Percentiles rank a stretch among this genome's conserved stretches.
Evolutionary conservation across 2,329 filamentous ascomycete species (phyloP).

Genomic region (Pseudogymnoascus sp.): DNA sequence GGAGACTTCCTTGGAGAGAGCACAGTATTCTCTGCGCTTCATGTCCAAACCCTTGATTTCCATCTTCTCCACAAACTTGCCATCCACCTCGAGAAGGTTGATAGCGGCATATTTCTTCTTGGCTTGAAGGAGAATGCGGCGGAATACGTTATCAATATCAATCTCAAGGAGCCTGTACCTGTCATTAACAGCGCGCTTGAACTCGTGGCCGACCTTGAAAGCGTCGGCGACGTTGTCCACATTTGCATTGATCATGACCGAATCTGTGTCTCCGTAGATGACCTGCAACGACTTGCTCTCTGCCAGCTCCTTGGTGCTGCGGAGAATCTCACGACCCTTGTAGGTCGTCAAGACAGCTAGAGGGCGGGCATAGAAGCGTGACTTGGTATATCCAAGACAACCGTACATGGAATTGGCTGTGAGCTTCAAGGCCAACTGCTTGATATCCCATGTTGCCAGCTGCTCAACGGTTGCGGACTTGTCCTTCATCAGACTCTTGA

Average conservation of each 20-base stretch:
- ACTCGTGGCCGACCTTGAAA: slow-evolving; percentile 83
- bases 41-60: slow-evolving; percentile 98
- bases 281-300: slow-evolving; percentile 87
- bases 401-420: slow-evolving; percentile 99
- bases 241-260: slow-evolving; percentile 99
- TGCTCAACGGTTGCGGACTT: slow-evolving; percentile 79
- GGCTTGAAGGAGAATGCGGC: slow-evolving; percentile 83
- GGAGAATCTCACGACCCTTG: slow-evolving; percentile 95
- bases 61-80: slow-evolving; percentile 87
- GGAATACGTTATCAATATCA: slow-evolving; percentile 96
- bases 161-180: slow-evolving; percentile 90
- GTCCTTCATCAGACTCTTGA: slow-evolving; percentile 96
- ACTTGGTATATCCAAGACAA: slow-evolving; percentile 93
- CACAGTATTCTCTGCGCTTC: slow-evolving; percentile 94
- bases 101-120: slow-evolving; percentile 99
- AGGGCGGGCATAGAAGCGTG: slow-evolving; percentile 92
- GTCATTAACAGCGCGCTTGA: slow-evolving; percentile 92
- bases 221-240: slow-evolving; percentile 89
- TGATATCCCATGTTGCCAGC: slow-evolving; percentile 93
- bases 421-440: slow-evolving; percentile 90
- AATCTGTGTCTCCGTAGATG: slow-evolving; percentile 98
- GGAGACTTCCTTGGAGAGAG: slow-evolving; percentile 89
- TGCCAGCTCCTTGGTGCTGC: slow-evolving; percentile 90
- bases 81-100: slow-evolving; percentile 82
- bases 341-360: slow-evolving; percentile 92